phyloP scores from a whole-genome alignment of 176 grass and related monocot genomes.

The Avena sativa region DNA sequence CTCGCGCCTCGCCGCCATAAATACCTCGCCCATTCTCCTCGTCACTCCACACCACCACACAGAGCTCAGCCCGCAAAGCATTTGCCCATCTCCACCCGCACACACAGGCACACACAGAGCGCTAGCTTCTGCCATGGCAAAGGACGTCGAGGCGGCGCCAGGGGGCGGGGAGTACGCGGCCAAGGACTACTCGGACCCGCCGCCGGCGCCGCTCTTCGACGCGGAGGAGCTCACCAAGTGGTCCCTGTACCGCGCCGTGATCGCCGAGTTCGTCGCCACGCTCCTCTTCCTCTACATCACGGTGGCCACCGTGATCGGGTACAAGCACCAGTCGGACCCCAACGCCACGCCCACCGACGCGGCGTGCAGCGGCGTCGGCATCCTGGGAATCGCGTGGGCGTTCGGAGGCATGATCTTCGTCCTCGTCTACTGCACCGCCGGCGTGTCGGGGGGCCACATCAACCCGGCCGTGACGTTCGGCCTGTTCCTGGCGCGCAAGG shows the following conservation, averaged over 20 bases:
- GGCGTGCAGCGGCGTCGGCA: constrained; percentile 78
- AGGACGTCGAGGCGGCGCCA: constrained; percentile 63
- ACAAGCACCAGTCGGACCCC: constrained; percentile 69
- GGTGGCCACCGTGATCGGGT: constrained; percentile 80
- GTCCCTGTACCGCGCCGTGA: constrained; percentile 82
- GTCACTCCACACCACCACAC: constrained; percentile 38
- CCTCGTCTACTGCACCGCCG: constrained; percentile 98
- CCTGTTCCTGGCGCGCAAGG: constrained; percentile 91
- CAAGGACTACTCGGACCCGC: constrained; percentile 89
- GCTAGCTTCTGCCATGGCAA: constrained; percentile 49
- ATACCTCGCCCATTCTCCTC: constrained; percentile 52
- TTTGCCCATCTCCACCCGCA: background rate
- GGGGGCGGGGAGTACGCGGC: constrained; percentile 51
- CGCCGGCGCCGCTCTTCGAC: constrained; percentile 68
- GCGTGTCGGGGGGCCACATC: constrained; percentile 89
- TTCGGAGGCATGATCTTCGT: constrained; percentile 99
- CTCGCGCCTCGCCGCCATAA: constrained; percentile 43
- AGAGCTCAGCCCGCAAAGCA: background rate
- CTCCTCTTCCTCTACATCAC: constrained; percentile 90
- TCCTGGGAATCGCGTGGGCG: constrained; percentile 96
- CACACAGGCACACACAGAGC: background rate
- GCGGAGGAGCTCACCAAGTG: constrained; percentile 68
- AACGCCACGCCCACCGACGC: constrained; percentile 42
- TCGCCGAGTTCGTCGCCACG: constrained; percentile 89
- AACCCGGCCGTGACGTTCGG: constrained; percentile 96